Conservation (phyloP, 2,329 filamentous ascomycete species). For the Aureobasidium subglaciale region DNA sequence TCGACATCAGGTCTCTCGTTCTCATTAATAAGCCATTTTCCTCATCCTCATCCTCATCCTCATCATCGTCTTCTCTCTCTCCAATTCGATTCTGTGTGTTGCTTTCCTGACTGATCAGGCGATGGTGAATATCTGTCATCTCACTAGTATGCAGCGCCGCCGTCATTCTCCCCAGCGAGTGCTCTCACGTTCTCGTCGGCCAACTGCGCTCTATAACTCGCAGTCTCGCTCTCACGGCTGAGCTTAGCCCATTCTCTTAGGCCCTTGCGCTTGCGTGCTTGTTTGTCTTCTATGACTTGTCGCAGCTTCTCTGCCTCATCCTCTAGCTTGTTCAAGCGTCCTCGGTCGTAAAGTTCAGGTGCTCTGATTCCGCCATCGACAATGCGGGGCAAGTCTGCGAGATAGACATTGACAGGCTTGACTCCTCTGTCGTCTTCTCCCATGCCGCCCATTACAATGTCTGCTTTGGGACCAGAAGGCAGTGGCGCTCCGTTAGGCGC, state of each 20-base stretch:
- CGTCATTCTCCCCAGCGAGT: slow-evolving; percentile 35
- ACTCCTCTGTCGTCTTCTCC: background rate
- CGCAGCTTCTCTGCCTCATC: slow-evolving; percentile 41
- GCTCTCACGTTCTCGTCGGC: slow-evolving; percentile 40
- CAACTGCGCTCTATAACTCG: slow-evolving; percentile 39
- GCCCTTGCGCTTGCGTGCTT: slow-evolving; percentile 36
- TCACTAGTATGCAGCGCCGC: slow-evolving; percentile 25
- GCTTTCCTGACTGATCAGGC: no score
- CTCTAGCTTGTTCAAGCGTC: slow-evolving; percentile 39
- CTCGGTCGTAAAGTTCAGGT: slow-evolving; percentile 36
- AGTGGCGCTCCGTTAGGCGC: slow-evolving; percentile 20
- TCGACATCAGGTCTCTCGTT: slow-evolving; percentile 1
- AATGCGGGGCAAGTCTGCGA: slow-evolving; percentile 38
- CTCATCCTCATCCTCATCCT: slow-evolving; percentile 1
- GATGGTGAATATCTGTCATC: background rate
- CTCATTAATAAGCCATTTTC: slow-evolving; percentile 12
- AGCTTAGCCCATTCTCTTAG: slow-evolving; percentile 41
- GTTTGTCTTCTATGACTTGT: slow-evolving; percentile 40
- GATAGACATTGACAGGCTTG: slow-evolving; percentile 24
- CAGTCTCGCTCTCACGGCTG: slow-evolving; percentile 37
- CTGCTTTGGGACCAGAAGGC: slow-evolving; percentile 15
- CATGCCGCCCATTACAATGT: background rate
- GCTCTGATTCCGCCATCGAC: slow-evolving; percentile 38
- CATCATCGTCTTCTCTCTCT: background rate
- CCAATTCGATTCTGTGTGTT: background rate